Evolutionary conservation across 2,329 filamentous ascomycete species (phyloP).

Genomic region (Scorias spongiosa): DNA sequence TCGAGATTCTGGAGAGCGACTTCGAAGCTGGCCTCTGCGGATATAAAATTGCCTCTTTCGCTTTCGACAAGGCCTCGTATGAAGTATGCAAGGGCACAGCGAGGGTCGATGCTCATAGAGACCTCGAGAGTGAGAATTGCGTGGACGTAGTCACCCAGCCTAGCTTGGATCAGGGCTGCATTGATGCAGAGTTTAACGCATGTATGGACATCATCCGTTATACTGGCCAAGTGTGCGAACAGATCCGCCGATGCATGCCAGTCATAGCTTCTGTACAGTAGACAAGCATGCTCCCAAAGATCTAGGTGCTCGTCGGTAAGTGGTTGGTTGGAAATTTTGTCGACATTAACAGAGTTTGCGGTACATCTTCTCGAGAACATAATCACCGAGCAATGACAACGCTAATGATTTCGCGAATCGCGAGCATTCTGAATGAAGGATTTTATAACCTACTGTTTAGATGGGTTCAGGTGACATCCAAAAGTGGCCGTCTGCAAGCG

Average conservation of each 20-base stretch:
- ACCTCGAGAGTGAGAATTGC: constrained; percentile 12
- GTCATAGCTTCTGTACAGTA: constrained; percentile 18
- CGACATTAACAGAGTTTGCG: background rate
- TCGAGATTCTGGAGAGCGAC: constrained; percentile 7
- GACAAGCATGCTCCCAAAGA: constrained; percentile 20
- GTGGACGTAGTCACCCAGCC: constrained; percentile 14
- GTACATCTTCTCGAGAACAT: background rate
- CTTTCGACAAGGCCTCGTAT: constrained; percentile 16
- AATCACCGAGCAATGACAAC: background rate
- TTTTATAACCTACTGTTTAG: background rate
- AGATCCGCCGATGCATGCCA: constrained; percentile 16
- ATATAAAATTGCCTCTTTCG: constrained; percentile 9
- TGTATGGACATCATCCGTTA: constrained; percentile 5
- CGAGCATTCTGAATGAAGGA: background rate
- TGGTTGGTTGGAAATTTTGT: background rate
- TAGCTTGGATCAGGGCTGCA: constrained; percentile 14
- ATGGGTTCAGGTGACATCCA: background rate
- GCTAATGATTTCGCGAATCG: too few relatives aligned
- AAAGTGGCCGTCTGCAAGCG: background rate
- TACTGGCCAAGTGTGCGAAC: constrained; percentile 12
- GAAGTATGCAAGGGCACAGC: constrained; percentile 11
- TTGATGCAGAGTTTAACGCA: constrained; percentile 15
- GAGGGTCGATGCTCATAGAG: constrained; percentile 8
- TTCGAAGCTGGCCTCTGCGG: constrained; percentile 11
- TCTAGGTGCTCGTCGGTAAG: constrained; percentile 7